These are phyloP conservation scores for Artemisia annua DNA, from an alignment of 129 eudicot genomes.

Conservation along the genomic window DNA sequence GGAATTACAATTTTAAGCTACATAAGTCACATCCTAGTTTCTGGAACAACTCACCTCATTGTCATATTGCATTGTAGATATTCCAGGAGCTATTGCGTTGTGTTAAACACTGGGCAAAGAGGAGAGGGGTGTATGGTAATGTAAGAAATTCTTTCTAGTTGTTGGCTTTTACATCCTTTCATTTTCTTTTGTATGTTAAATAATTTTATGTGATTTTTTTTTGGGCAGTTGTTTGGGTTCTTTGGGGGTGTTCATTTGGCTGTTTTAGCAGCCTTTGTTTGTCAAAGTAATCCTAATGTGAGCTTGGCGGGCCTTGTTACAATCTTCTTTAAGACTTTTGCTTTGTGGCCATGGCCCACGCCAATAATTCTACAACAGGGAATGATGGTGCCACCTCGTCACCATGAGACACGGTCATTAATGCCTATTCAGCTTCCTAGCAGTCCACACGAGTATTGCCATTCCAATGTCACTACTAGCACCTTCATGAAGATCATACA, in stretches of 20 bases:
- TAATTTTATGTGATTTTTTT: no score
- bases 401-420: constrained; percentile 22
- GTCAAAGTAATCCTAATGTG: constrained; percentile 45
- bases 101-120: constrained; percentile 65
- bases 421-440: constrained; percentile 67
- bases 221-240: constrained; percentile 53
- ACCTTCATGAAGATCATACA: constrained; percentile 51
- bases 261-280: constrained; percentile 54
- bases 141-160: constrained; percentile 39
- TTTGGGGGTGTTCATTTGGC: constrained; percentile 71
- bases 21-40: no score
- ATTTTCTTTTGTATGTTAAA: constrained; percentile 4
- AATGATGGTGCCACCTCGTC: constrained; percentile 23
- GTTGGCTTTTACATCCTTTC: background rate
- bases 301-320: constrained; percentile 40
- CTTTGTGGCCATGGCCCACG: constrained; percentile 74
- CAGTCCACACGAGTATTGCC: constrained; percentile 55
- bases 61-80: constrained; percentile 30
- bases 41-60: no score
- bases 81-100: constrained; percentile 50
- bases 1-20: no score
- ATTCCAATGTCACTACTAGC: constrained; percentile 54
- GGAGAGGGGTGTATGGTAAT: constrained; percentile 71
- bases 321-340: constrained; percentile 59
- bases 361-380: constrained; percentile 53